These are phyloP conservation scores for Zarea fungicola DNA, from an alignment of 2,329 filamentous ascomycete species.

Conservation along the genomic window DNA sequence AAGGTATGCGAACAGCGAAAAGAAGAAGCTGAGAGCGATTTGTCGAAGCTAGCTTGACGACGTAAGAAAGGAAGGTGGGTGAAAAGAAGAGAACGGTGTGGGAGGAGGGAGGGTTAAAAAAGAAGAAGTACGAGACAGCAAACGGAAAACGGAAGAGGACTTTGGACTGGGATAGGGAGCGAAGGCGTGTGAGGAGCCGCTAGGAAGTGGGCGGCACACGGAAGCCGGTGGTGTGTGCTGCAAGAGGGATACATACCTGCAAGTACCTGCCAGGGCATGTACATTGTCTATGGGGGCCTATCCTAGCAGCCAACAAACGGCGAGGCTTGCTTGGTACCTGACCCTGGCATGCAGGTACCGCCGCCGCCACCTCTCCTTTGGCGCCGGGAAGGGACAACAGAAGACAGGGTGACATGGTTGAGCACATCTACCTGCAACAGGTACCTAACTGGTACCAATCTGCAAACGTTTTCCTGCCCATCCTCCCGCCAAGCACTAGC, in stretches of 20 bases:
- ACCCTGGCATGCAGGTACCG: slow-evolving; percentile 3
- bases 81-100: slow-evolving; percentile 20
- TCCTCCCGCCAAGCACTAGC: too few relatives aligned
- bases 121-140: background rate
- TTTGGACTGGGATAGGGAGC: background rate
- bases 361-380: background rate
- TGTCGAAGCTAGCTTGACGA: slow-evolving; percentile 24
- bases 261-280: background rate
- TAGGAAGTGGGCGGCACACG: background rate
- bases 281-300: too few relatives aligned
- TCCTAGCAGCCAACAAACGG: background rate
- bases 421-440: background rate
- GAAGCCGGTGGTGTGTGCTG: background rate
- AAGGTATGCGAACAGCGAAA: slow-evolving; percentile 27
- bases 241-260: background rate
- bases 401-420: background rate
- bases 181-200: background rate
- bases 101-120: slow-evolving; percentile 17
- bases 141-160: background rate
- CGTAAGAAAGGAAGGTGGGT: slow-evolving; percentile 13
- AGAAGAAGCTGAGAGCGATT: slow-evolving; percentile 28
- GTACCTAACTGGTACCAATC: too few relatives aligned
- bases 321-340: slow-evolving; percentile 4
- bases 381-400: background rate
- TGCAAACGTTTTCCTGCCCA: too few relatives aligned